Conservation (phyloP, 2,329 filamentous ascomycete genomes). For the Cordyceps farinosa region DNA sequence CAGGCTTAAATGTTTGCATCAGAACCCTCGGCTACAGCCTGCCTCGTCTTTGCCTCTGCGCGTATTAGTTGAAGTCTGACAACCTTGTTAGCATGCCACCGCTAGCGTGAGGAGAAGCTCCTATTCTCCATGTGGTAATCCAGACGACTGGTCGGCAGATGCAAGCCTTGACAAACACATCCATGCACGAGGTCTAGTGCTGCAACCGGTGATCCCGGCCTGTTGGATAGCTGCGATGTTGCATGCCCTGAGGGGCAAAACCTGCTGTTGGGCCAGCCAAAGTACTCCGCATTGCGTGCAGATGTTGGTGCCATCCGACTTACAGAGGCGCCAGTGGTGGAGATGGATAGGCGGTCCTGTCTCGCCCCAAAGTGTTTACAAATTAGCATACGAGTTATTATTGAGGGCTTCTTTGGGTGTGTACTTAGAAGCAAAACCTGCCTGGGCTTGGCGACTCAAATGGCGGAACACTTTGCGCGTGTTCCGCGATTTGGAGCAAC, state of each 20-base stretch:
- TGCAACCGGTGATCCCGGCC: conserved; percentile 2
- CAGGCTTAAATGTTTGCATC: not conserved
- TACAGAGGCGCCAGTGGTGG: not conserved
- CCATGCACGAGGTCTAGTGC: not conserved
- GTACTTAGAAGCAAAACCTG: not conserved
- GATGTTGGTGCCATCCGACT: conserved; percentile 7
- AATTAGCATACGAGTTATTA: not conserved
- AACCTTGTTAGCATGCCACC: not conserved
- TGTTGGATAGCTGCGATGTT: not conserved
- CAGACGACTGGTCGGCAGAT: not conserved
- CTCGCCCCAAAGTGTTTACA: not conserved
- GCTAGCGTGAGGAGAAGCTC: not conserved
- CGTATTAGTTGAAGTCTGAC: not conserved
- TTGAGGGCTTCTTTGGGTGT: not conserved
- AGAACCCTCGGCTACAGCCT: not conserved
- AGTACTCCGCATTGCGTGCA: conserved; percentile 13
- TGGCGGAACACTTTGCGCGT: conserved; percentile 1
- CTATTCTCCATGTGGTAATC: not conserved
- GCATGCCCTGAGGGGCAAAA: not conserved
- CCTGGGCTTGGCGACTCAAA: not conserved
- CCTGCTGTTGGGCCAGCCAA: not conserved
- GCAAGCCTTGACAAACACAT: conserved; percentile 2
- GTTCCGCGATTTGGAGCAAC: not conserved
- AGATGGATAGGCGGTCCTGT: not conserved
- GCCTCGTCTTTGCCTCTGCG: not conserved